Evolutionary conservation across 2,329 filamentous ascomycete genomes (phyloP), one percentile per base, ranked within the genome.

Genomic region (Podosphaera aphanis): DNA sequence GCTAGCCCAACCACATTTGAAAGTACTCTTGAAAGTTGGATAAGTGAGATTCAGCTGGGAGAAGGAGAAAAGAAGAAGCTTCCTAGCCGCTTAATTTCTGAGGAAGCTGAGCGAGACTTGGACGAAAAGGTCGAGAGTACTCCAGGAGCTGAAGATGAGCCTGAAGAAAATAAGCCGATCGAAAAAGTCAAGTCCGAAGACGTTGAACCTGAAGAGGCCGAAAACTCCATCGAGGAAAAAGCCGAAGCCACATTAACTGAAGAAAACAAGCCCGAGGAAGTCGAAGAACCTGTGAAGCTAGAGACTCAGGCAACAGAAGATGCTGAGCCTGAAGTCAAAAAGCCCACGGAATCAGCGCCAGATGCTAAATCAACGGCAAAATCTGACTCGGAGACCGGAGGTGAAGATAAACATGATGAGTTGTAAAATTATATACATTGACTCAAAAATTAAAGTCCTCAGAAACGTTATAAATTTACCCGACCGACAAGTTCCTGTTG

Each of bases 41-140:
- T 98, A 48, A 90, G 98, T 57, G 70, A 74, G n/a, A 84, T 95
- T 50, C 77, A 84, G 33, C 71, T 98, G 68, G 83, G 86, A 45
- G 88, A 95, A 58, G 81, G 83, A 2, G 64, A 71, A 48, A 94
- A 88, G 68, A 70, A 76, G 55, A 82, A 77, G 64, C 60, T 90
- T 37, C 81, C 82, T 0, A 69, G 72, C 48, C 71, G 68, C 1
- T 55, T 83, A 38, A 57, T 79, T 27, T 58, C 58, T 16, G 62
- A 63, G 45, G 63, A 65, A 15, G 60, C 53, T 16, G 59, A 62
- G 16, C 61, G 61, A 49, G 47, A 59, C n/a, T 57, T 54, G 19
- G 56, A 56, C 10, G 61, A 63, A 21, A 41, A 43, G 2, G 47
- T n/a, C 3, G 43, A 50, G 20, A 46, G 49, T 16, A 45, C 49